Evolutionary conservation across 805 yeast species (phyloP).

Genomic region (Myxozyma nipponensis): DNA sequence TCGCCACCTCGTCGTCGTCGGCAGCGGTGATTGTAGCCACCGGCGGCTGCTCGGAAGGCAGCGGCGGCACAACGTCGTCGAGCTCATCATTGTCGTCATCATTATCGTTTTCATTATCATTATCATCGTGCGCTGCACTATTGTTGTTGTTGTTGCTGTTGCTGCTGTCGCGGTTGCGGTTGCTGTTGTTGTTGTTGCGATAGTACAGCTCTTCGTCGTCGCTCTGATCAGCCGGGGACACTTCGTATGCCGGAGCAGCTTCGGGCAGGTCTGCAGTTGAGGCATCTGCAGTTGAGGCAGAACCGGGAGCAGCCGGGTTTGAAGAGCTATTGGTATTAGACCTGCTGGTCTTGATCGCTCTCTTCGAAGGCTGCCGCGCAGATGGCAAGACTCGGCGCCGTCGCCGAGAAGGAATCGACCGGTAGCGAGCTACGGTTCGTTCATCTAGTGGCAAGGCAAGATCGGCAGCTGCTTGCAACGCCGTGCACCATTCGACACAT

Average conservation of each 20-base stretch:
- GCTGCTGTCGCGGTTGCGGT: background rate
- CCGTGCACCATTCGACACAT: constrained; percentile 75
- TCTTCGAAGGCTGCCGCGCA: constrained; percentile 19
- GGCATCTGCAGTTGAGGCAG: background rate
- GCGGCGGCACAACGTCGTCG: background rate
- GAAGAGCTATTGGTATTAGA: background rate
- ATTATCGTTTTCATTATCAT: constrained; percentile 1
- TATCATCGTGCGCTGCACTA: background rate
- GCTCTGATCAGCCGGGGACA: constrained; percentile 4
- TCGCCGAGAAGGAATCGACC: constrained; percentile 77
- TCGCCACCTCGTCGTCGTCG: background rate
- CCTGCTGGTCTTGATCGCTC: background rate
- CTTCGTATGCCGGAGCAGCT: background rate
- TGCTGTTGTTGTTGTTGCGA: constrained; percentile 3
- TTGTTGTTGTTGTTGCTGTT: background rate
- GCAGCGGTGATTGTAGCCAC: constrained; percentile 1
- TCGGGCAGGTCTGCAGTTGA: background rate
- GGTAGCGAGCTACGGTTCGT: constrained; percentile 68
- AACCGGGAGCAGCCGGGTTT: too few species aligned
- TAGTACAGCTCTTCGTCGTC: constrained; percentile 21
- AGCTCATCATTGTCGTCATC: constrained; percentile 14
- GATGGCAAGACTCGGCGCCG: constrained; percentile 40
- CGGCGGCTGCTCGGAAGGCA: background rate
- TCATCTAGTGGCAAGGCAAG: constrained; percentile 70
- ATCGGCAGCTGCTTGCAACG: constrained; percentile 69